Evolutionary conservation across 2,329 filamentous ascomycete species (phyloP), one percentile per base, ranked within the genome.

Genomic region (Westerdykella sp.): DNA sequence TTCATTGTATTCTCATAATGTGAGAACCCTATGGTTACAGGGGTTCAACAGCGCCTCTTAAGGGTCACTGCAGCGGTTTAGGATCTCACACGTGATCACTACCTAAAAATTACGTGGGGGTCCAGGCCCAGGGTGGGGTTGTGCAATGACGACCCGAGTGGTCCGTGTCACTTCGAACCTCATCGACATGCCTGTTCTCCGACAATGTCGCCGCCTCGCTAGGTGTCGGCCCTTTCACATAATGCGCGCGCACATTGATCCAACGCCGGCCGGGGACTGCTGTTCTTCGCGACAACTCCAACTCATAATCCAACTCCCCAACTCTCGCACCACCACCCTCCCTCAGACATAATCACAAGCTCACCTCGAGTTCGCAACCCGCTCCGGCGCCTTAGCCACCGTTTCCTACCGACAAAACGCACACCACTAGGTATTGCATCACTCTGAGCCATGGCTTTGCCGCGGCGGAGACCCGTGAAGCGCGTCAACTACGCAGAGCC

Each of bases 401-500:
- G 18, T 21, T 21, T 21, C 18, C 18, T 3, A 6, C 18, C 18
- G 6, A 6, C 18, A 21, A 21, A 21, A 21, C 18, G 18, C 18
- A 6, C 18, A 21, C 18, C 18, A 37, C 16, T 30, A n/a, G n/a
- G 34, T 14, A 5, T 25, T 7, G 4, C 18, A 35, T 21, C 31
- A 36, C 16, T 36, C n/a, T 12, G 34, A 15, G 35, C 34, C n/a
- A 38, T 28, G 13, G 23, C n/a, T 14, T 23, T 16, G 16, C 14
- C 25, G 13, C 37, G 13, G n/a, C 34, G 37, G 23, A 21, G 34
- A 16, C 23, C 22, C 25, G 25, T 31, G 28, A 5, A 39, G 15
- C 28, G 18, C 22, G 54, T 67, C 34, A 67, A 63, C 23, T 68
- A 68, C 41, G 60, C 55, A 41, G 65, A 68, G 43, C 58, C 58